Evolutionary conservation across 768 basidiomycete species (phyloP).

Genomic region (Roridomyces roridus): DNA sequence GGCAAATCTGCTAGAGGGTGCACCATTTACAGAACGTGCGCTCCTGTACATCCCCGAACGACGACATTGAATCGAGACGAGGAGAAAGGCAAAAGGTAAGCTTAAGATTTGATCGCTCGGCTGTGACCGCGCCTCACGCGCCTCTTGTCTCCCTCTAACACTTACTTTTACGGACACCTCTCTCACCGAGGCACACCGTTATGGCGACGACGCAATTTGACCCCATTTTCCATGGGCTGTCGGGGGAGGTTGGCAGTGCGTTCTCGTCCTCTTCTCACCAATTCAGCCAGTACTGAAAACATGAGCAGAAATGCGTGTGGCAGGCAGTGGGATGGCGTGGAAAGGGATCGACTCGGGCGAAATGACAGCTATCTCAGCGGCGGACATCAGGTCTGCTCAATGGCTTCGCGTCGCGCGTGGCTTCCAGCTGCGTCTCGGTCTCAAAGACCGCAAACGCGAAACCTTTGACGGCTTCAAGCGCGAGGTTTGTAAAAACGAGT

Average conservation of each 20-base stretch:
- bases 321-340: conserved; percentile 93
- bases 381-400: conserved; percentile 86
- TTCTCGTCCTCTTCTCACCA: conserved; percentile 28
- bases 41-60: conserved; percentile 73
- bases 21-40: conserved; percentile 94
- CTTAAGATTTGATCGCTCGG: conserved; percentile 26
- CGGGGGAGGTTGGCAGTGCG: conserved; percentile 83
- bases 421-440: conserved; percentile 86
- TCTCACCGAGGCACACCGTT: conserved; percentile 8
- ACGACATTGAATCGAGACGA: conserved; percentile 40
- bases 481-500: conserved; percentile 63
- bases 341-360: conserved; percentile 75
- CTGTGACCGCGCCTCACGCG: conserved; percentile 42
- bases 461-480: conserved; percentile 94
- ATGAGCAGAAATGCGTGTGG: conserved; percentile 83
- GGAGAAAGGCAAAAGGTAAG: conserved; percentile 1
- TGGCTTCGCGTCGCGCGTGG: conserved; percentile 93
- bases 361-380: conserved; percentile 66
- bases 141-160: conserved; percentile 8
- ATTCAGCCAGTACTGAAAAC: conserved; percentile 15
- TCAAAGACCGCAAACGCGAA: conserved; percentile 78
- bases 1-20: no score
- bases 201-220: conserved; percentile 86
- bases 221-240: conserved; percentile 77
- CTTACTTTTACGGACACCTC: conserved; percentile 22